Conservation (phyloP, 1,139 yeast genomes). For the Taiozyma sp. region DNA sequence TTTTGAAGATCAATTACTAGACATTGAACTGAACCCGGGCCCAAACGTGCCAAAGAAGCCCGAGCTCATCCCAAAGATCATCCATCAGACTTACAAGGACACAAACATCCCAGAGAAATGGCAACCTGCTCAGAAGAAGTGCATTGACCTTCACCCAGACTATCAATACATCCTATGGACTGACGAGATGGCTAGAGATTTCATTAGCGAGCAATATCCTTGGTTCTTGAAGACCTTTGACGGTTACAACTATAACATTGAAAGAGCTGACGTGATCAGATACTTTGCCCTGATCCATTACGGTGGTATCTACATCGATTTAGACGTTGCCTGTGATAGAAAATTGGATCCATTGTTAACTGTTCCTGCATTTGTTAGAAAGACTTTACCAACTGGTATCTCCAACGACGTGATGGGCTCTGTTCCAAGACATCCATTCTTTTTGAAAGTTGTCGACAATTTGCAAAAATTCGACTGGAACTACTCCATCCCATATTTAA, state of each 20-base stretch:
- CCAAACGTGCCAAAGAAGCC: constrained; percentile 37
- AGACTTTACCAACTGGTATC: constrained; percentile 86
- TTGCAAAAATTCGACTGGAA: constrained; percentile 55
- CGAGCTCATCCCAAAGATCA: constrained; percentile 74
- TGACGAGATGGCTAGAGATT: constrained; percentile 74
- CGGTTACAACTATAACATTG: constrained; percentile 70
- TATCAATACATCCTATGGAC: constrained; percentile 90
- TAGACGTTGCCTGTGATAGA: constrained; percentile 83
- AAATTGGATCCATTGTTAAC: constrained; percentile 73
- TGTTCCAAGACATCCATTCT: constrained; percentile 82
- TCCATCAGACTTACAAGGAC: constrained; percentile 89
- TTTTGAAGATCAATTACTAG: constrained; percentile 53
- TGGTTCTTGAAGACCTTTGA: constrained; percentile 86
- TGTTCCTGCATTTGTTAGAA: constrained; percentile 81
- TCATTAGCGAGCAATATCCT: constrained; percentile 70
- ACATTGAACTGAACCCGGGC: constrained; percentile 48
- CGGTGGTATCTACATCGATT: constrained; percentile 88
- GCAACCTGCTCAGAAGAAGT: constrained; percentile 71
- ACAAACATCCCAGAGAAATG: constrained; percentile 73
- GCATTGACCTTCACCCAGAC: constrained; percentile 77
- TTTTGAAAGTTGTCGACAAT: constrained; percentile 60
- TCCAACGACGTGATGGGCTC: constrained; percentile 94
- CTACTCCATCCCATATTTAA: constrained; percentile 81
- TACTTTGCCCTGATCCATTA: constrained; percentile 77
- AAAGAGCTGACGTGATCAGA: constrained; percentile 90